Base-by-base conservation (phyloP, 2,329 filamentous ascomycete species). In the Aspergillus calidoustus region DNA sequence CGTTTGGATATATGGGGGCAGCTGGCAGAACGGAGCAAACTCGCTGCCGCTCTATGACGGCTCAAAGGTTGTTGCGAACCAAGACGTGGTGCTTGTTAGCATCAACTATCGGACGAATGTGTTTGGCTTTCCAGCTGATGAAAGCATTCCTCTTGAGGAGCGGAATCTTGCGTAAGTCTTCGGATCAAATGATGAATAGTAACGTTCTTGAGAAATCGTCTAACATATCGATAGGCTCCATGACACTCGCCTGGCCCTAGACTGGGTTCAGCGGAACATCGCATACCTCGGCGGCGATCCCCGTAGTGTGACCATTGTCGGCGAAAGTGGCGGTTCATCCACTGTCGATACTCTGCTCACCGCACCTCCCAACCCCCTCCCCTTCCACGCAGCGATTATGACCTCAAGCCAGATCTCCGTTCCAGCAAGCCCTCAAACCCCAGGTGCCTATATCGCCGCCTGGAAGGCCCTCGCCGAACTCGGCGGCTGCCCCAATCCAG, bases 41-140 rank as follows among this genome's bases (percentile, higher is more conserved):
- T 25, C 57, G 6, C 30, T 49, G 7, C 46, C 57, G 3, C 34
- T 38, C 2, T 60, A 49, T 28, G 57, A 60, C 30, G 57, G 57
- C 15, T 47, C 44, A 5, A 44, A 51, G 4, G 17, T 60, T 7
- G 57, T 44, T 11, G 47, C 22, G 3, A 53, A 54, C 30, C 44
- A 54, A 22, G 51, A 60, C 41, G 44, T 60, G 8, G 57, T 60
- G 2, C 30, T 60, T 7, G 57, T 60, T 11, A 60, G 19, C 44
- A 54, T 54, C n/a, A 60, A 60, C 23, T 60, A 54, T 8, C 51
- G 57, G 4, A 28, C 46, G 3, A 75, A 76, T 52, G 62, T 75
- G 19, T 76, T 69, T 55, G 66, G 57, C 2, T 54, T 54, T 11
- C 38, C 34, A 4, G 47, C 51, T 17, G 43, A 38, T 41, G 22